Evolutionary conservation across 768 basidiomycete species (phyloP).

Genomic region (Tylopilus sp.): DNA sequence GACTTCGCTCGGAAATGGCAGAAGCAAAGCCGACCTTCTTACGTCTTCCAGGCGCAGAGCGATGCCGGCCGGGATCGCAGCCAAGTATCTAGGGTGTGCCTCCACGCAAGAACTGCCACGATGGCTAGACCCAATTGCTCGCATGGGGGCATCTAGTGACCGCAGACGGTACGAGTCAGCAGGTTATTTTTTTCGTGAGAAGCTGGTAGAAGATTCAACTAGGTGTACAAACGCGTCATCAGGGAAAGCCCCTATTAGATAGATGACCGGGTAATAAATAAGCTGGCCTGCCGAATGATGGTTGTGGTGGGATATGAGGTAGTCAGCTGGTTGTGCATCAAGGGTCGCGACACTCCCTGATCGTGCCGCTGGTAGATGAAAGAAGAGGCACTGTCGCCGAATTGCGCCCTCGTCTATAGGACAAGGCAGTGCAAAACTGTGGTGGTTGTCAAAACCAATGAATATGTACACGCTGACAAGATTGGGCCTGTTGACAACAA

Average conservation of each 20-base stretch:
- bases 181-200: not conserved
- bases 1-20: not conserved
- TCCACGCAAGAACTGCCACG: no score
- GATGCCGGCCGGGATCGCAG: not conserved
- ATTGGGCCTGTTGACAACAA: not conserved
- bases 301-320: not conserved
- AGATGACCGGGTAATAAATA: constrained; percentile 10
- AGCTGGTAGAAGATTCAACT: no score
- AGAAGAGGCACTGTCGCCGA: not conserved
- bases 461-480: not conserved
- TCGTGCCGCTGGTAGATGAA: not conserved
- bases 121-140: not conserved
- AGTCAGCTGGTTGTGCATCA: constrained; percentile 1
- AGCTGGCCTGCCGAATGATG: not conserved
- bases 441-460: not conserved
- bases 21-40: no score
- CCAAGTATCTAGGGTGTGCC: no score
- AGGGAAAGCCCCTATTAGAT: not conserved
- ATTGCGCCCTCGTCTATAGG: not conserved
- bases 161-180: not conserved
- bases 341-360: constrained; percentile 6
- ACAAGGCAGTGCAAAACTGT: constrained; percentile 7
- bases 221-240: not conserved
- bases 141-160: not conserved
- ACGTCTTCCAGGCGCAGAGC: not conserved